Conservation (phyloP, 148 eudicot species). For the Bassia scoparia region DNA sequence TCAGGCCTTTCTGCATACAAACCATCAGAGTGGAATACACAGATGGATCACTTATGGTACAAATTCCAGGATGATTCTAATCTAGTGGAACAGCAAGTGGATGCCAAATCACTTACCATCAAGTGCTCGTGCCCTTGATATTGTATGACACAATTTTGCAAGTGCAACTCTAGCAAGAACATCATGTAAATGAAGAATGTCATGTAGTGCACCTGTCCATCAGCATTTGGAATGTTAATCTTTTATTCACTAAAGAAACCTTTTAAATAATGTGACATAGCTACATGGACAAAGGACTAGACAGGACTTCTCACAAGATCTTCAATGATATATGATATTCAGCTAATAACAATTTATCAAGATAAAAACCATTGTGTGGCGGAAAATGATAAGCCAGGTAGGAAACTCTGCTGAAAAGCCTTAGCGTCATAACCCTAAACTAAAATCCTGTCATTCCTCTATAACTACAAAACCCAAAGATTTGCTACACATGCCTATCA, state of each 20-base stretch:
- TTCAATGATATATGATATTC: neutral
- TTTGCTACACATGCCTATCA: neutral
- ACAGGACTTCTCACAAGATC: neutral
- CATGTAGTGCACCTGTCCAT: slow-evolving; percentile 83
- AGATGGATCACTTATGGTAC: slow-evolving; percentile 2
- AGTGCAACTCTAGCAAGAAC: slow-evolving; percentile 99
- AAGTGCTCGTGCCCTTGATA: slow-evolving; percentile 83
- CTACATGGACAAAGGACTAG: neutral
- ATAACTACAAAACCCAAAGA: neutral
- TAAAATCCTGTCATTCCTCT: neutral
- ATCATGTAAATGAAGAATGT: slow-evolving; percentile 93
- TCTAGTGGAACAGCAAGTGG: slow-evolving; percentile 1
- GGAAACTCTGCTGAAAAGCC: neutral
- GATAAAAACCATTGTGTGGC: neutral
- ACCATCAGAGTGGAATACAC: slow-evolving; percentile 17
- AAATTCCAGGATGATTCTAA: slow-evolving; percentile 15
- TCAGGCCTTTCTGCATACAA: slow-evolving; percentile 83
- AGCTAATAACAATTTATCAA: neutral
- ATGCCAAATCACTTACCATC: slow-evolving; percentile 55
- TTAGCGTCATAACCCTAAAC: neutral
- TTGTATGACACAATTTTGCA: slow-evolving; percentile 85
- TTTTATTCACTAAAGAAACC: neutral
- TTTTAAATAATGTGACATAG: neutral
- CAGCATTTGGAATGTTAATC: slow-evolving; percentile 10
- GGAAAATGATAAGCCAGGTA: neutral